Conservation (phyloP, 768 basidiomycete species). For the Auriscalpium orientale region DNA sequence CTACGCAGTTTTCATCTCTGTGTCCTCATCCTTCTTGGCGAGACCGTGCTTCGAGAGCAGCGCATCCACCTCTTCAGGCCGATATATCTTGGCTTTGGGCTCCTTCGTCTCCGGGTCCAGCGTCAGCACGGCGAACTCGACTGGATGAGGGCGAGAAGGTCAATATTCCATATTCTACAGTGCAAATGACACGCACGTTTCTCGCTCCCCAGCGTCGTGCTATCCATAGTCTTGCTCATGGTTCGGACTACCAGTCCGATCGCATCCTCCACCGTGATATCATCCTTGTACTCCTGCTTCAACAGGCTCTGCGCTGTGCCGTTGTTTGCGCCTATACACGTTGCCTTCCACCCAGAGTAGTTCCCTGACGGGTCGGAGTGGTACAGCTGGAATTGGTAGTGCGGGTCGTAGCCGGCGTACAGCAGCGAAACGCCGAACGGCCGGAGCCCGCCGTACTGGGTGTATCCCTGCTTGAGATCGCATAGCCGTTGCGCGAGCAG, state of each 20-base stretch:
- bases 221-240: constrained; percentile 99
- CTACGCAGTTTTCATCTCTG: constrained; percentile 62
- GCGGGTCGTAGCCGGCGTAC: constrained; percentile 94
- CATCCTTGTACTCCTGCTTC: constrained; percentile 98
- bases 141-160: constrained; percentile 31
- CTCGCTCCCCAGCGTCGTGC: constrained; percentile 91
- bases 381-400: constrained; percentile 95
- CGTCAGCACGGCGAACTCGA: constrained; percentile 94
- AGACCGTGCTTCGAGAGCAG: constrained; percentile 72
- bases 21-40: constrained; percentile 81
- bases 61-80: constrained; percentile 81
- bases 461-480: constrained; percentile 98
- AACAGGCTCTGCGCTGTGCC: constrained; percentile 91
- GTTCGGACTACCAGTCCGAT: constrained; percentile 86
- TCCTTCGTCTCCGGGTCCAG: constrained; percentile 69
- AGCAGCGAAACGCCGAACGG: constrained; percentile 97
- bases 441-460: constrained; percentile 93
- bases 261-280: constrained; percentile 84
- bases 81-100: constrained; percentile 88
- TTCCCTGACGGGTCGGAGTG: constrained; percentile 98
- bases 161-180: not conserved
- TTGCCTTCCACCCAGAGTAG: constrained; percentile 98
- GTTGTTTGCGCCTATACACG: constrained; percentile 97
- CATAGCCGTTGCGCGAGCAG: constrained; percentile 89
- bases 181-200: constrained; percentile 57